Evolutionary conservation across 768 basidiomycete species (phyloP).

Genomic region (Antrodiella citrinella): DNA sequence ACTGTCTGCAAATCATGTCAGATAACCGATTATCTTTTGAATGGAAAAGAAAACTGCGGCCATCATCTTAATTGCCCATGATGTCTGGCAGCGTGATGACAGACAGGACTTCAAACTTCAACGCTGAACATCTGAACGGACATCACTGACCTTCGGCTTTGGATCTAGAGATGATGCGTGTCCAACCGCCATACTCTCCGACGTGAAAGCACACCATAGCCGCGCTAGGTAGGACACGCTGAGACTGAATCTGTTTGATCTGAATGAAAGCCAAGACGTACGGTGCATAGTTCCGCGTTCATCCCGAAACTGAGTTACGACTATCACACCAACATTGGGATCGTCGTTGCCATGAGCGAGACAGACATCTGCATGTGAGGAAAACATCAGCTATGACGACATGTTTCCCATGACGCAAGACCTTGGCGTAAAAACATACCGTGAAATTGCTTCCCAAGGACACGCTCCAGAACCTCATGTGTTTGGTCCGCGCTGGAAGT

Average conservation of each 20-base stretch:
- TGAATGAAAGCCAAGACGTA: slow-evolving; percentile 13
- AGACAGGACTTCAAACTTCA: no score
- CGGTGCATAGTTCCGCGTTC: slow-evolving; percentile 20
- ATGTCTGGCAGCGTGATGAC: no score
- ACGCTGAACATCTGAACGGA: not conserved
- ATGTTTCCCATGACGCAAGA: not conserved
- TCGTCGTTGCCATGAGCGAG: slow-evolving; percentile 30
- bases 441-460: slow-evolving; percentile 42
- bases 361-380: slow-evolving; percentile 11
- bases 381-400: slow-evolving; percentile 1
- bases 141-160: slow-evolving; percentile 46
- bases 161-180: slow-evolving; percentile 49
- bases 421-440: slow-evolving; percentile 40
- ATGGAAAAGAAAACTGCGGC: no score
- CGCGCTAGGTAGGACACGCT: no score
- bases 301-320: slow-evolving; percentile 44
- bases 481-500: slow-evolving; percentile 34
- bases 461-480: slow-evolving; percentile 42
- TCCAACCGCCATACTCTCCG: slow-evolving; percentile 73
- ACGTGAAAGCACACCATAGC: slow-evolving; percentile 81
- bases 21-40: no score
- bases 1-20: no score
- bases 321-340: slow-evolving; percentile 54
- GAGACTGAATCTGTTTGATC: no score
- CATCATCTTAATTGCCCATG: no score